Evolutionary conservation across 331 rosid genomes (phyloP), one percentile per base, ranked within the genome.

Genomic region (Arachis monticola): DNA sequence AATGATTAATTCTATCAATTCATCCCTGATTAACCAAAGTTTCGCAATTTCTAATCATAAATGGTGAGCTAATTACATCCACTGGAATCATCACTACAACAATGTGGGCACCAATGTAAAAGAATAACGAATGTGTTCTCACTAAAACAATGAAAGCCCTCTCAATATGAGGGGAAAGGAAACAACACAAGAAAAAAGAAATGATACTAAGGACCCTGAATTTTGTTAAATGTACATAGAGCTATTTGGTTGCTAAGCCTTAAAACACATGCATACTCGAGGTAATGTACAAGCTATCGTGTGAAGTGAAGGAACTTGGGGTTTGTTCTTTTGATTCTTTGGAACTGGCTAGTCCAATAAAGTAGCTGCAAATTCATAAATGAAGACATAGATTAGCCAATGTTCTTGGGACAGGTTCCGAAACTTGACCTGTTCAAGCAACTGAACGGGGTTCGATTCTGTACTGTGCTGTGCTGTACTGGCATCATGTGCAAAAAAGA

Each of bases 271-370:
- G 74, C 57, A 51, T 51, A 38, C 75, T 78, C 86, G 77, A 74
- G 77, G 72, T 76, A 85, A 78, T 80, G 89, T 91, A 88, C 88
- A 82, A 67, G 86, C 83, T 38, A 84, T 83, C 84, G 80, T 69
- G 85, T 68, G 77, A 83, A 81, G 83, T 68, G 77, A 83, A 81
- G 83, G 81, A 82, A 73, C 48, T 68, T 72, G 87, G 62, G 62
- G 75, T 77, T 64, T 55, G 79, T 66, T 87, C 58, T 52, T 52
- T 58, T 40, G 72, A 52, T 64, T 65, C 75, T 58, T 4, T 69
- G 57, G 38, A 77, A 67, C 48, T 81, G 84, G 86, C 89, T 81
- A 64, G 89, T 80, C 82, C 72, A 79, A 87, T 74, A 67, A 87
- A 81, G 84, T 77, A 80, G 88, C 89, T 85, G 68, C 85, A 46